These are phyloP conservation scores for Diversispora epigaea DNA, from an alignment of 192 early-diverging fungal genomes.

Conservation along the genomic window DNA sequence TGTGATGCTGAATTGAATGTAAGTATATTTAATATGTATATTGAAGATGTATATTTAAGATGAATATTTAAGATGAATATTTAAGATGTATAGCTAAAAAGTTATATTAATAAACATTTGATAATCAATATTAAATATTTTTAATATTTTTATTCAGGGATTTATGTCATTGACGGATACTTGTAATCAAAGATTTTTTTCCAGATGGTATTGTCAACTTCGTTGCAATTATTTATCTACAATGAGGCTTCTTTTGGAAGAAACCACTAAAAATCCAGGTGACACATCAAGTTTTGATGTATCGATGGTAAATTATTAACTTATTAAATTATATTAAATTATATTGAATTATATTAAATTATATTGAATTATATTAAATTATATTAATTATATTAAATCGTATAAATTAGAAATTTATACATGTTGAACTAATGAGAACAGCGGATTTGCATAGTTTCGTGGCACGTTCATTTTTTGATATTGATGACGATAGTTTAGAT, in stretches of 20 bases:
- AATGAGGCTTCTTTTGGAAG: constrained; percentile 1
- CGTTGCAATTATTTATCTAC: constrained; percentile 2
- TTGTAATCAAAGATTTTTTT: neutral
- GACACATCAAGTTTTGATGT: neutral
- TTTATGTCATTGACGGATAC: constrained; percentile 16
- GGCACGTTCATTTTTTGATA: constrained; percentile 23
- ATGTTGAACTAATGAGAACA: neutral
- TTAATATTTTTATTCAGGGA: neutral
- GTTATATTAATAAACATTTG: neutral
- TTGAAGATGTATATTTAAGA: neutral
- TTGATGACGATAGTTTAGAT: constrained; percentile 19
- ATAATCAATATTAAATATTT: neutral
- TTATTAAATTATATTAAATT: neutral
- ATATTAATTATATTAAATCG: too few relatives aligned
- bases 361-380: too few relatives aligned
- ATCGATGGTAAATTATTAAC: neutral
- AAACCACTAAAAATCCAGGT: neutral
- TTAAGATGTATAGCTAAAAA: neutral
- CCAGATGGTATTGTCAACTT: constrained; percentile 21
- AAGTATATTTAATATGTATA: neutral
- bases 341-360: too few relatives aligned
- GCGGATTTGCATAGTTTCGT: neutral
- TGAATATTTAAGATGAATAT: too few relatives aligned
- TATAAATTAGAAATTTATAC: too few relatives aligned
- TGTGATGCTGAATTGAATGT: constrained; percentile 17